phyloP scores from a whole-genome alignment of 495 filamentous ascomycete species.

The Amorphotheca resinae region DNA sequence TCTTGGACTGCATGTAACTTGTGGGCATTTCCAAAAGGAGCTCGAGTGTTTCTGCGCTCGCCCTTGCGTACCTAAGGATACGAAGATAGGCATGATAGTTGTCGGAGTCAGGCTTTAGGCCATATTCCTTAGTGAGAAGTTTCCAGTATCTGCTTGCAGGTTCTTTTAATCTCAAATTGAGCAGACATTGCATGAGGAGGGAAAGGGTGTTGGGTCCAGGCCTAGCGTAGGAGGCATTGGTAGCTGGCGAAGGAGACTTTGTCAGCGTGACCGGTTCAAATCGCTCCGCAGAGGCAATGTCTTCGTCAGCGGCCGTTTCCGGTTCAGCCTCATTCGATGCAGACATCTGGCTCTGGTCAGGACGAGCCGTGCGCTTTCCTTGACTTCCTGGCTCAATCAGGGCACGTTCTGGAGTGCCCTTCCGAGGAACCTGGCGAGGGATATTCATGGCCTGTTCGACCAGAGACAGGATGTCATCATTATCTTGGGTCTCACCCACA shows the following conservation, averaged over 20 bases:
- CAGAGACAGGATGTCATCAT: conserved; percentile 56
- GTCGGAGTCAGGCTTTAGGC: conserved; percentile 52
- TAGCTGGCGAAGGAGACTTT: neutral
- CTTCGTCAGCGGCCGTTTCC: neutral
- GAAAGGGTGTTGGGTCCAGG: conserved; percentile 60
- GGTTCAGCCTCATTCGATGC: neutral
- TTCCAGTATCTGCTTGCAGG: conserved; percentile 59
- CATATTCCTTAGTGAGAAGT: conserved; percentile 42
- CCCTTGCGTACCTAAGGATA: conserved; percentile 49
- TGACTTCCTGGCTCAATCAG: neutral
- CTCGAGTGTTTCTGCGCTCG: conserved; percentile 40
- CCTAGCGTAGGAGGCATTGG: conserved; percentile 27
- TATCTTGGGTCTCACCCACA: conserved; percentile 43
- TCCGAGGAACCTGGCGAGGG: conserved; percentile 32
- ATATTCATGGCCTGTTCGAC: conserved; percentile 68
- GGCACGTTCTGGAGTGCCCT: conserved; percentile 7
- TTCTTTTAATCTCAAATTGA: conserved; percentile 34
- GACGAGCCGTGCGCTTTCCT: conserved; percentile 2
- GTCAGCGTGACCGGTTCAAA: neutral
- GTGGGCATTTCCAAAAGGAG: conserved; percentile 39
- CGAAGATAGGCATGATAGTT: conserved; percentile 57
- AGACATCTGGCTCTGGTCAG: conserved; percentile 5
- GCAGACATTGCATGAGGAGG: conserved; percentile 50
- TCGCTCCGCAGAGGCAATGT: neutral
- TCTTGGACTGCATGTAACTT: conserved; percentile 30